Evolutionary conservation across 2,329 filamentous ascomycete genomes (phyloP), one percentile per base, ranked within the genome.

Genomic region (Penicillium sp.): DNA sequence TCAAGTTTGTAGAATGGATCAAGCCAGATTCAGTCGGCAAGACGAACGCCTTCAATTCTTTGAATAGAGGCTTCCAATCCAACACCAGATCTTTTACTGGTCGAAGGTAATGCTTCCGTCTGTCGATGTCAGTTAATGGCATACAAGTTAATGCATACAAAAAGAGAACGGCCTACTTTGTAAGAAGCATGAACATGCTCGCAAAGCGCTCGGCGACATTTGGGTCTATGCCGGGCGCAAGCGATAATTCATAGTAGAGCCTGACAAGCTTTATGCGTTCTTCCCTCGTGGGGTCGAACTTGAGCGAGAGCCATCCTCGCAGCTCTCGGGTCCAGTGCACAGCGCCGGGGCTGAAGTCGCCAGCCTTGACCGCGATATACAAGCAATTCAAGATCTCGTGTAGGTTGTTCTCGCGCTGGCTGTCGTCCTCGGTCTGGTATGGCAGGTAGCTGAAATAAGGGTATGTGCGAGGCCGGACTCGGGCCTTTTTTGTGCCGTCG

Each of bases 281-380:
- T 69, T 88, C 87, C 65, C 90, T 85, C 48, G 91, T 90, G 70
- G 96, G 91, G 76, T 99, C 93, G 70, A 99, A 99, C 80, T 99
- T 99, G 74, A 99, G 85, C 54, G 88, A 89, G 63, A 99, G 81
- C 94, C 95, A 99, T 74, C 89, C 90, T 69, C 92, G 86, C 48
- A 99, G 86, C 82, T 99, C 94, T 64, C 93, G 86, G 16, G 94
- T 97, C 94, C 94, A 99, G 74, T 99, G 93, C 60, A 96, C 81
- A 26, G 93, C 94, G 33, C 94, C 94, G 0, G 93, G 90, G 23
- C 89, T 87, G 74, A 97, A 97, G 74, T 99, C 94, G 63, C 96
- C 91, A 3, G 94, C 88, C 69, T 91, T 88, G 61, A 99, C 81
- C 57, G 93, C 85, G 65, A 97, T 90, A 72, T 96, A 97, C 28